Conservation (phyloP, 345 rosid species). For the Acer negundo region DNA sequence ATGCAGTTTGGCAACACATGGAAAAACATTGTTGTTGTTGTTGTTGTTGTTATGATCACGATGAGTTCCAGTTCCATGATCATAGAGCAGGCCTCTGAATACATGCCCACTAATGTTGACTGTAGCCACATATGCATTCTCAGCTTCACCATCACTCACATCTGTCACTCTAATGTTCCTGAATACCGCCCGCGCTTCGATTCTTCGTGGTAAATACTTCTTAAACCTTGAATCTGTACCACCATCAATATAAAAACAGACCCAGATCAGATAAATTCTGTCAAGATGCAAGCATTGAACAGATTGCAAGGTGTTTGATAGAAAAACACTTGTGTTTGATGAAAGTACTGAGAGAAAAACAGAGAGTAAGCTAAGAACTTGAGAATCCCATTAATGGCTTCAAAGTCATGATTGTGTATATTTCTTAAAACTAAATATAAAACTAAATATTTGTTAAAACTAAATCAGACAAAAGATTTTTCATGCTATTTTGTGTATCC, state of each 20-base stretch:
- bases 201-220: conserved; percentile 41
- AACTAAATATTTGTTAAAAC: too few relatives aligned
- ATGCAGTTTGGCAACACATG: conserved; percentile 35
- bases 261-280: neutral
- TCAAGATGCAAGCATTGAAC: too few relatives aligned
- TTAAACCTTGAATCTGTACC: conserved; percentile 43
- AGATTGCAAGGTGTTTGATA: too few relatives aligned
- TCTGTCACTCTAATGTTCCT: conserved; percentile 49
- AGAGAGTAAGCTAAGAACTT: too few relatives aligned
- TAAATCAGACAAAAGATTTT: too few relatives aligned
- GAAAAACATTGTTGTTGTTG: conserved; percentile 30
- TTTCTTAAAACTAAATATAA: too few relatives aligned
- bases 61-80: conserved; percentile 42
- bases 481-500: neutral
- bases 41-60: conserved; percentile 35
- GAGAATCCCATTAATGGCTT: too few relatives aligned
- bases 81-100: conserved; percentile 57
- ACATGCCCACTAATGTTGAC: conserved; percentile 56
- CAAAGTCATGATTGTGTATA: too few relatives aligned
- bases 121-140: conserved; percentile 46
- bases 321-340: too few relatives aligned
- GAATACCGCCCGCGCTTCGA: conserved; percentile 42
- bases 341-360: too few relatives aligned
- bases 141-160: conserved; percentile 37
- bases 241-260: neutral